Conservation (phyloP, 2,329 filamentous ascomycete genomes). For the Rutstroemia sydowiana region DNA sequence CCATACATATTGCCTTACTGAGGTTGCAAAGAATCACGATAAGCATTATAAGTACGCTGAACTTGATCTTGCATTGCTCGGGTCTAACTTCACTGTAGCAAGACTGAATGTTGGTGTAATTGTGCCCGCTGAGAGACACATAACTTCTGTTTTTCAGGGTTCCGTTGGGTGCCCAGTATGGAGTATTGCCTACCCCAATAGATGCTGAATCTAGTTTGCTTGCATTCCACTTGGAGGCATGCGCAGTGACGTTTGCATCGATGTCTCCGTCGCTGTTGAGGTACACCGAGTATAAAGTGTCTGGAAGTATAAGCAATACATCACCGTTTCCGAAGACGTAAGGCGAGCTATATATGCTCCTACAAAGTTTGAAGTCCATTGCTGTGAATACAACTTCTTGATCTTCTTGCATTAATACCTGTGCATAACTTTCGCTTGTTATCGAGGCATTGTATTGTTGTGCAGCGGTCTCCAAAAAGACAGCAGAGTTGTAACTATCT, state of each 20-base stretch:
- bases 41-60: constrained; percentile 16
- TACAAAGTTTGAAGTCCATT: not conserved
- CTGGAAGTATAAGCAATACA: constrained; percentile 5
- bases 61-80: constrained; percentile 16
- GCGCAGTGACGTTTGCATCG: constrained; percentile 14
- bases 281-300: constrained; percentile 10
- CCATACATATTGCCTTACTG: constrained; percentile 22
- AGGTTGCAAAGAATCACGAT: constrained; percentile 18
- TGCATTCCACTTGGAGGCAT: constrained; percentile 11
- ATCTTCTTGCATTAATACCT: not conserved
- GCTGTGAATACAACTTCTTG: not conserved
- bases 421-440: constrained; percentile 10
- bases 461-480: constrained; percentile 18
- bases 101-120: constrained; percentile 9
- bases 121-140: not conserved
- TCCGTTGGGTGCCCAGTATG: constrained; percentile 7
- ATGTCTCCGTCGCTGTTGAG: constrained; percentile 6
- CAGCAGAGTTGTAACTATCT: constrained; percentile 18
- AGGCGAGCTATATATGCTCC: not conserved
- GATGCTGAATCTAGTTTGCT: constrained; percentile 7
- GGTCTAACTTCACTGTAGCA: constrained; percentile 14
- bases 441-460: constrained; percentile 17
- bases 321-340: constrained; percentile 14
- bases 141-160: constrained; percentile 11
- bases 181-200: constrained; percentile 15